Base-by-base conservation (phyloP, 352 stramenopile genomes). In the Globisporangium spinosum region DNA sequence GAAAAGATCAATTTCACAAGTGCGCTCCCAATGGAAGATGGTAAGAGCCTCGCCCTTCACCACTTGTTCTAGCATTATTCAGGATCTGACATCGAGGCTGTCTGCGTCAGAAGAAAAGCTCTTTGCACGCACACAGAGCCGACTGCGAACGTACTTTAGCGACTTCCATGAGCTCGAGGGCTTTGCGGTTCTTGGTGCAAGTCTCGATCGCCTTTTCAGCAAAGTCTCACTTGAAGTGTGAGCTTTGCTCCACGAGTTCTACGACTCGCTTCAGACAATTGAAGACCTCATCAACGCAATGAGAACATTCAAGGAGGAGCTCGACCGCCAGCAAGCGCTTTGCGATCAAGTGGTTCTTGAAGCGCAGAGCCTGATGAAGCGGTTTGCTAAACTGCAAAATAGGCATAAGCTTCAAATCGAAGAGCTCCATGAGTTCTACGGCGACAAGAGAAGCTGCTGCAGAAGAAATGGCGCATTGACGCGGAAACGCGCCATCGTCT, bases 381-480 rank as follows among this genome's bases (percentile, higher is more conserved):
- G 56, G 10, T 63, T 71, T 23, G 56, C 51, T 25, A 56, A 66
- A 32, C 62, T 73, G 15, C 68, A 73, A 58, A 45, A 27, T 4
- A 60, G 70, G 15, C 35, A 74, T 10, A 47, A 75, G 15, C 71
- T 71, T 10, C 62, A 71, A 23, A 75, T 74, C 34, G 58, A 71
- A 29, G 65, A 77, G 29, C 65, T 84, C 10, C 70, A 77, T 27
- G 62, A 58, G 22, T 77, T 81, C 45, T 74, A 80, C 65, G 17
- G 29, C 15, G 65, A 0, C 69, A 80, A 38, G 61, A 77, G 20
- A 73, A 70, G 58, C n/a, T 85, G 49, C 68, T 68, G 34, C 61
- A 71, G 40, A 80, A 82, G 60, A 72, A 78, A 45, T 73, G 67
- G 67, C 34, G 57, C 17, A 55, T 77, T 29, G 73, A 78, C 62